These are phyloP conservation scores for Magnusiomyces tetraspermus DNA, from an alignment of 1,139 yeast species.

Conservation along the genomic window DNA sequence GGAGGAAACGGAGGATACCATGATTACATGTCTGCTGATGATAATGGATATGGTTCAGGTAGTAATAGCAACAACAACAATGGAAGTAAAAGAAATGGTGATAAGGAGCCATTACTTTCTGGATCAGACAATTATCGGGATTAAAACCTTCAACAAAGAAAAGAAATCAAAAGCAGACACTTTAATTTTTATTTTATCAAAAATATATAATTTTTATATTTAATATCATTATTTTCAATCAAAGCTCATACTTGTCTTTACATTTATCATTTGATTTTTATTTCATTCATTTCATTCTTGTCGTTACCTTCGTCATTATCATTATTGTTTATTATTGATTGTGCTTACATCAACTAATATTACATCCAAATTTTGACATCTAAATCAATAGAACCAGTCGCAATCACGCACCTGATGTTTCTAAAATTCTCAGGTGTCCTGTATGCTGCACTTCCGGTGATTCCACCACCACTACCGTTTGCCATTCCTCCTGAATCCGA, in stretches of 20 bases:
- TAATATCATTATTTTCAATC: no score
- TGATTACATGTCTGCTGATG: no score
- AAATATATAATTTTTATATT: no score
- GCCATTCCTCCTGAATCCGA: not conserved
- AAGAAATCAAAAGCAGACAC: not conserved
- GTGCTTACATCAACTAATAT: no score
- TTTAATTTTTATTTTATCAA: not conserved
- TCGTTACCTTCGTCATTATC: not conserved
- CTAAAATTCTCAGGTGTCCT: slow-evolving; percentile 14
- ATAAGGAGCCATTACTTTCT: not conserved
- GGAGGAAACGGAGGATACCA: no score
- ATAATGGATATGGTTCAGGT: no score
- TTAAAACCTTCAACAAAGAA: not conserved
- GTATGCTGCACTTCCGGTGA: slow-evolving; percentile 5
- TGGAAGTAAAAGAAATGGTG: not conserved
- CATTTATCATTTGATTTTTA: not conserved
- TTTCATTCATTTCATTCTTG: not conserved
- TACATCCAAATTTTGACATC: slow-evolving; percentile 70
- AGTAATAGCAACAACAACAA: no score
- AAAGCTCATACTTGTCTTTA: not conserved
- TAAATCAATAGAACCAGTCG: slow-evolving; percentile 77
- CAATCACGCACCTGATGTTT: slow-evolving; percentile 38
- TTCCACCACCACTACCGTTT: slow-evolving; percentile 1
- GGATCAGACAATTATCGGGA: not conserved
- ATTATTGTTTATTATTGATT: no score